Percentiles rank a stretch among this genome's conserved stretches.
phyloP scores from a whole-genome alignment of 2,329 filamentous ascomycete species.

The Pestalotiopsis fici region DNA sequence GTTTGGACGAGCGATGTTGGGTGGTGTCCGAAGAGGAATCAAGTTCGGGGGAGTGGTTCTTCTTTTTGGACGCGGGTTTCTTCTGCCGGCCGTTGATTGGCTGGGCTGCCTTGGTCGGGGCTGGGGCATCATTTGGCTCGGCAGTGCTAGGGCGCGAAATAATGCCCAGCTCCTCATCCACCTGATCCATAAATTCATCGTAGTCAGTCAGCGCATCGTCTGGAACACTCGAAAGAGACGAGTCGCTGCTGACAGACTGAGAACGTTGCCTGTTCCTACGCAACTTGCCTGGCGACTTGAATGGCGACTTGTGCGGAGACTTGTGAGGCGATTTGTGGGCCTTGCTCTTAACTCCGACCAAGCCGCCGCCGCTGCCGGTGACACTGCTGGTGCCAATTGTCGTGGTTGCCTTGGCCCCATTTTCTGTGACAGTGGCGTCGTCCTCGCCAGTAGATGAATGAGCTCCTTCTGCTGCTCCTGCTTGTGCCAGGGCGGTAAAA shows the following conservation, averaged over 20 bases:
- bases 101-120: slow-evolving; percentile 26
- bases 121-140: slow-evolving; percentile 32
- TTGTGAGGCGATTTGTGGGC: slow-evolving; percentile 18
- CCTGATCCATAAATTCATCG: slow-evolving; percentile 27
- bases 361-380: neutral
- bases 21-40: slow-evolving; percentile 24
- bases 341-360: slow-evolving; percentile 7
- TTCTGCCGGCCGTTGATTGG: slow-evolving; percentile 32
- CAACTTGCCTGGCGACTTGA: slow-evolving; percentile 13
- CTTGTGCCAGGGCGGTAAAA: neutral
- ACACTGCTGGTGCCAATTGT: neutral
- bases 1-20: slow-evolving; percentile 16
- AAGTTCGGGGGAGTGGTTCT: slow-evolving; percentile 30
- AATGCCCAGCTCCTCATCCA: slow-evolving; percentile 25
- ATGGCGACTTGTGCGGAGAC: slow-evolving; percentile 17
- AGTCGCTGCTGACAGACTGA: slow-evolving; percentile 30
- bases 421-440: neutral
- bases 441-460: neutral
- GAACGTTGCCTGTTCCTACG: slow-evolving; percentile 23
- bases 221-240: slow-evolving; percentile 31
- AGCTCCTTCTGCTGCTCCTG: neutral
- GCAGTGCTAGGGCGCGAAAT: slow-evolving; percentile 25
- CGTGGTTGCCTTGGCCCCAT: neutral
- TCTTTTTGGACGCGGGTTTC: slow-evolving; percentile 35
- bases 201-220: slow-evolving; percentile 31